Percentiles rank a stretch among this genome's conserved stretches.
phyloP scores from a whole-genome alignment of 345 rosid species.

The Passiflora organensis region DNA sequence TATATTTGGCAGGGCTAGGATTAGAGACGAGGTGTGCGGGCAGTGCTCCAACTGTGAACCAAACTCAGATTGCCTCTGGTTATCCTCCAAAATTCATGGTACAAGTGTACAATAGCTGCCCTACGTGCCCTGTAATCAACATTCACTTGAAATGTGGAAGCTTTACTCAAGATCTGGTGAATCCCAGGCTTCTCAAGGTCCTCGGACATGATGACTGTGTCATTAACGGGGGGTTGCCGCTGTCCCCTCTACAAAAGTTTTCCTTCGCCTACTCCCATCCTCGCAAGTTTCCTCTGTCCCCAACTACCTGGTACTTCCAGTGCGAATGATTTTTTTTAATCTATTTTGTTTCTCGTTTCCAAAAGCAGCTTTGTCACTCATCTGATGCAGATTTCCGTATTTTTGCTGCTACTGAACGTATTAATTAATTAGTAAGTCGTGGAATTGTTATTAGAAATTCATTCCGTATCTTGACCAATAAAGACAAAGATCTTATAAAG shows the following conservation, averaged over 20 bases:
- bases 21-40: slow-evolving; percentile 17
- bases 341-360: too few species aligned
- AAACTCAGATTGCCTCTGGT: slow-evolving; percentile 22
- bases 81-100: slow-evolving; percentile 25
- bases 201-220: slow-evolving; percentile 23
- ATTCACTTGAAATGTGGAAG: slow-evolving; percentile 30
- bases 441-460: too few species aligned
- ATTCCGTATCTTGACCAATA: too few species aligned
- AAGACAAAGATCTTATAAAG: too few species aligned
- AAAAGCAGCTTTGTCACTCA: too few species aligned
- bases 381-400: too few species aligned
- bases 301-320: slow-evolving; percentile 34
- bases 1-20: slow-evolving; percentile 21
- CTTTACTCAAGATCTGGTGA: slow-evolving; percentile 31
- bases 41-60: slow-evolving; percentile 20
- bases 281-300: slow-evolving; percentile 18
- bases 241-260: slow-evolving; percentile 22
- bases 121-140: slow-evolving; percentile 31
- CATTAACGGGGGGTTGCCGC: slow-evolving; percentile 29
- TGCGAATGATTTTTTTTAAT: slow-evolving; percentile 25
- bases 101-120: slow-evolving; percentile 27
- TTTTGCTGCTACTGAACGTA: too few species aligned
- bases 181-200: slow-evolving; percentile 33
- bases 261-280: slow-evolving; percentile 30
- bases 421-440: too few species aligned